Evolutionary conservation across 2,329 filamentous ascomycete genomes (phyloP), one percentile per base, ranked within the genome.

Genomic region (Xylaria sp.): DNA sequence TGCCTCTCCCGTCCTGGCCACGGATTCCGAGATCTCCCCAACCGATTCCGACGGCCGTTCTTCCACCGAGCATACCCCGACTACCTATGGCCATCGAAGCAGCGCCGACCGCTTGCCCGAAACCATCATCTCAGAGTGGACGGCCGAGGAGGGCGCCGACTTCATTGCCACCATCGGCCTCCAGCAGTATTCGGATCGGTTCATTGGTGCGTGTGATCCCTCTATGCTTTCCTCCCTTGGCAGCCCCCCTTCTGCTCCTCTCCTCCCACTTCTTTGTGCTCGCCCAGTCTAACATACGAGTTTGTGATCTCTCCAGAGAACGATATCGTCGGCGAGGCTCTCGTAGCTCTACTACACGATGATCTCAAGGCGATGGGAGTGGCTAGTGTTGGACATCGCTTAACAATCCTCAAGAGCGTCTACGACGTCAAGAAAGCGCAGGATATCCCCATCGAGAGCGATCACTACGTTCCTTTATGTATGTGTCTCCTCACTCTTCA

Each of bases 361-460:
- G 95, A 98, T 79, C 85, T 99, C 76, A 97, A 97, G 82, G 94
- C 97, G 78, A 95, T 98, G 90, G 94, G 94, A 57, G 92, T 99
- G 73, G 85, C 86, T 72, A 98, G 95, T 82, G 94, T 98, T 57
- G 96, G 96, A 50, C 96, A 99, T 83, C 91, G 96, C 69, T 86
- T 99, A 76, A 97, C 94, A 25, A 97, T 99, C 67, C 87, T 99
- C 67, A 98, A 98, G 83, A 94, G 91, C 76, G 94, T 98, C 64
- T 98, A 98, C 82, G 94, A 98, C 78, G 91, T 96, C 78, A 99
- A 99, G 84, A 91, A 95, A 80, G 94, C 94, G 73, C 94, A 98
- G 78, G 94, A 97, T 76, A 89, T 98, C 69, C 92, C 93, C 18
- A 88, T 98, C 75, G 95, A 98, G 78, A 91, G 91, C 70, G 95